Evolutionary conservation across 2,329 filamentous ascomycete genomes (phyloP), one percentile per base, ranked within the genome.

Genomic region (Fragosphaeria purpurea): DNA sequence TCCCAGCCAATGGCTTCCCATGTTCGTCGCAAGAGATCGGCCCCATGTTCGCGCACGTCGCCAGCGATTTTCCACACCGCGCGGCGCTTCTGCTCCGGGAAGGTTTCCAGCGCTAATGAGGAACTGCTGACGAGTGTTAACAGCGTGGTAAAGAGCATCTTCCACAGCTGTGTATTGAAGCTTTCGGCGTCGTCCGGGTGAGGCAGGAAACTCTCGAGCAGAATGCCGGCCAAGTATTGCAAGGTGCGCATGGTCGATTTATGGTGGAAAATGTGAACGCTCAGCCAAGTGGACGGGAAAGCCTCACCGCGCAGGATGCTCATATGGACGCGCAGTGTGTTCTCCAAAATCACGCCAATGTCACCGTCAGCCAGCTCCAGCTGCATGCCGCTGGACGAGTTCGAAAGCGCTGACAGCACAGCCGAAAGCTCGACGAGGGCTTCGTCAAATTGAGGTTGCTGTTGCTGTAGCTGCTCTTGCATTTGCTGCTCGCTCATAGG

Each of bases 1-100:
- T 98, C 91, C 93, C 93, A 98, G 10, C 94, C 93, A 55, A 98
- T 94, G 13, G 89, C 86, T 62, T 95, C 88, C 93, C 93, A 98
- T 6, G 86, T 91, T 33, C 81, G 79, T 54, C 85, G 81, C 37
- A 98, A 72, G 7, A 98, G 73, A 47, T 91, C 86, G 4, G 93
- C 91, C 12, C 94, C 93, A 57, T 88, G 79, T 65, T 97, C 90
- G 50, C 93, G 80, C 47, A 98, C 88, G 67, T 98, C 94, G 6
- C 93, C 93, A 4, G 91, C 93, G 63, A 98, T 96, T 70, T 97
- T 98, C 93, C 94, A 98, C 1, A 97, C 91, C 1, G 93, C 91
- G 50, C 93, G 76, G 44, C 93, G 77, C 70, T 97, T 98, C 68
- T 98, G 93, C 65, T 98, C 94, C 0, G 93, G 89, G 62, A 96